Evolutionary conservation across 73 alveolate genomes (phyloP).

Genomic region (Tetrahymena malaccensis): DNA sequence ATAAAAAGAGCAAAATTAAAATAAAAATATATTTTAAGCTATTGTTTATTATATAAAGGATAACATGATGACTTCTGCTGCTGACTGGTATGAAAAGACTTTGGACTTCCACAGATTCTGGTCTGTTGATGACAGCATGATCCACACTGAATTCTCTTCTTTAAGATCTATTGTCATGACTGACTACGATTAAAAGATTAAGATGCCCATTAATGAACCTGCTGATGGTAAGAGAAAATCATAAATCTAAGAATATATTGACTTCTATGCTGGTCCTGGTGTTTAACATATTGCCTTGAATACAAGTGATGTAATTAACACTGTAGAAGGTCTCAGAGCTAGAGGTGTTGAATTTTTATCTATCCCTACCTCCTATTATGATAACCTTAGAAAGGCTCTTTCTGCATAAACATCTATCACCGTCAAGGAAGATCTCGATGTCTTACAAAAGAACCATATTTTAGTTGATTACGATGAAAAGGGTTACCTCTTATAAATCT

Average conservation of each 20-base stretch:
- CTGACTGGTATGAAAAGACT: constrained; percentile 82
- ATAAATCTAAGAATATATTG: constrained; percentile 83
- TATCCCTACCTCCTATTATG: constrained; percentile 79
- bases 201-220: constrained; percentile 93
- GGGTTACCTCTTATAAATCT: constrained; percentile 63
- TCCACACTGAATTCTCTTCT: constrained; percentile 80
- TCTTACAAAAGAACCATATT: constrained; percentile 51
- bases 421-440: constrained; percentile 63
- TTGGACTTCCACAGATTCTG: constrained; percentile 85
- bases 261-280: constrained; percentile 83
- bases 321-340: constrained; percentile 54
- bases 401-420: constrained; percentile 49
- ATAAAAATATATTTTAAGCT: not conserved
- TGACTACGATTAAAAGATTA: constrained; percentile 74
- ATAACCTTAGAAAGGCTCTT: constrained; percentile 61
- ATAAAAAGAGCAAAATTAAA: not conserved
- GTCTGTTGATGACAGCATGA: constrained; percentile 80
- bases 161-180: constrained; percentile 75
- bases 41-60: not conserved
- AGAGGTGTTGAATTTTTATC: constrained; percentile 82
- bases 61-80: constrained; percentile 38
- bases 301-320: constrained; percentile 53
- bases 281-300: constrained; percentile 70
- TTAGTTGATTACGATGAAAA: constrained; percentile 75
- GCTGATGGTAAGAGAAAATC: constrained; percentile 73